Base-by-base conservation (phyloP, 805 yeast species). In the Kodamaea lidongshanica region DNA sequence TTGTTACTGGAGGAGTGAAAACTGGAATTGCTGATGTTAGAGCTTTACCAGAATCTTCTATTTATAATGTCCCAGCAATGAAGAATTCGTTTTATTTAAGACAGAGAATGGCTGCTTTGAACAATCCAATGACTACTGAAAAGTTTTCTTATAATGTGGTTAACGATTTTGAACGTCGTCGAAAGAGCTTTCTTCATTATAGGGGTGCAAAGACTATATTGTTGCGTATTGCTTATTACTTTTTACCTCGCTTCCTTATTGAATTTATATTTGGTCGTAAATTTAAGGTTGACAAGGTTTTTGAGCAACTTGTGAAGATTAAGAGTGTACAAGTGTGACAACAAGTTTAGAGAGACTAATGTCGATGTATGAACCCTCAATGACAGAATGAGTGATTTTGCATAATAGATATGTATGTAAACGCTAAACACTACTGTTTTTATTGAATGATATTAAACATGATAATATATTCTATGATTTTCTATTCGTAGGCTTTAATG, bases 1-100 rank as follows among this genome's bases (percentile, higher is more conserved):
- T 78, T 8, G 55, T 80, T 23, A 82, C 92, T 6, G 94, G 94
- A 17, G 89, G 83, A 20, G 92, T 83, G 17, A 57, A 59, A 13
- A 79, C 92, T 0, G 65, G 76, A 34, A 79, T 83, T 42, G 82
- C 77, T 0, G 89, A 82, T 42, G 71, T 61, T 3, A 64, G 85
- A 41, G 67, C 73, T 1, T 50, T 80, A 19, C 80, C 83, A 3
- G 52, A 52, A n/a, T 54, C 47, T 15, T 79, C 88, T 0, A 45
- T 73, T 25, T 80, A 64, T 46, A 60, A 70, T 35, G 50, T 56
- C 19, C 69, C 71, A 3, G 81, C 70, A 29, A 75, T 77, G 31
- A 48, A 51, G 13, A 60, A 56, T 13, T 70, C 79, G 0, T 58
- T 79, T 36, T 56, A 48, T 14, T 55, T 48, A 23, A 65, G 89